Base-by-base conservation (phyloP, 2,329 filamentous ascomycete genomes). In the Ilyonectria robusta region DNA sequence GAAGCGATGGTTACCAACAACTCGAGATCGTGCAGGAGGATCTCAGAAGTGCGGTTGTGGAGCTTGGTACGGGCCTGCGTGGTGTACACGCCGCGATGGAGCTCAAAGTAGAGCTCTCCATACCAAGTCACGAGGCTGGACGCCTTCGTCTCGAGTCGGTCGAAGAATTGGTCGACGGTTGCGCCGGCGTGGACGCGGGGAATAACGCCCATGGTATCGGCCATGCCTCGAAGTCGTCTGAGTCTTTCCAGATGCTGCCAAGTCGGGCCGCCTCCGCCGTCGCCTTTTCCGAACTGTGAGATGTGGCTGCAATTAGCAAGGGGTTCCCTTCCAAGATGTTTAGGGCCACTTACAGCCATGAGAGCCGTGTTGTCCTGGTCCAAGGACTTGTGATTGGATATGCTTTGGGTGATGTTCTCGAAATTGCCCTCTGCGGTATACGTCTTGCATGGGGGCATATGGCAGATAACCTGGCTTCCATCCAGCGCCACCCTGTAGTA, bases 1-100 rank as follows among this genome's bases (percentile, higher is more conserved):
- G 93, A 96, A 5, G 94, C 94, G 72, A 97, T 83, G 0, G 96
- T 97, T 7, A 95, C 94, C 37, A 98, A 85, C 71, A 93, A 91
- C 80, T 99, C 96, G 62, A 98, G 86, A 70, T 97, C 94, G 53
- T 94, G 92, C 60, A 99, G 86, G 82, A 97, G 81, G 59, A 93
- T 90, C 81, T 99, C 96, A 0, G 94, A 87, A 78, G 91, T 92
- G 61, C 96, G 89, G 79, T 98, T 99, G 84, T 97, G 95, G 74
- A 90, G 89, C 84, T 99, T 99, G 85, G 97, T 99, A 83, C 98
- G 97, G 66, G 95, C 93, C 80, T 98, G 95, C 0, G 95, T 98
- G 3, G 96, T 99, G 82, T 98, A 98, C 13, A 95, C 98, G 59
- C 96, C 96, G 66, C 96, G 93, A 79, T 99, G 96, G 55, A 99